These are phyloP conservation scores for Gracilariopsis chorda DNA, from an alignment of 23 red algal species.

Conservation along the genomic window DNA sequence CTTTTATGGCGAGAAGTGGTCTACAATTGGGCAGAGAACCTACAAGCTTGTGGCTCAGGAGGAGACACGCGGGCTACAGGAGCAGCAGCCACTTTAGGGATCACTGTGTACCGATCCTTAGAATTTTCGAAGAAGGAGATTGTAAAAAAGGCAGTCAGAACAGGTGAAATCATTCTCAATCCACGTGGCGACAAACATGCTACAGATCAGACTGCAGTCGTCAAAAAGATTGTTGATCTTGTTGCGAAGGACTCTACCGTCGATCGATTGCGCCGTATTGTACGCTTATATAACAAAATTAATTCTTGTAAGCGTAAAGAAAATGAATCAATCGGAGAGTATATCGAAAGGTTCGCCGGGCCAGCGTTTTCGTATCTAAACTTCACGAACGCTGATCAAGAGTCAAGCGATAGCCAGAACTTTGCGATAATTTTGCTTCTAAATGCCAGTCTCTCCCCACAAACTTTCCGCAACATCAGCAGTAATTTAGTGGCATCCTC, in stretches of 20 bases:
- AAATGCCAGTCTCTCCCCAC: not conserved
- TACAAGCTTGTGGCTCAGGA: not conserved
- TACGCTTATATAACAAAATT: conserved; percentile 3
- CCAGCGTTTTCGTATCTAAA: not conserved
- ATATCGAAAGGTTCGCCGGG: not conserved
- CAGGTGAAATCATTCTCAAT: not conserved
- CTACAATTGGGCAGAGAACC: not conserved
- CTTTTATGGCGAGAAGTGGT: not conserved
- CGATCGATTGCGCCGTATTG: not conserved
- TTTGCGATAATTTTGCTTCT: not conserved
- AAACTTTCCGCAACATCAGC: not conserved
- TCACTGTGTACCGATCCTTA: not conserved
- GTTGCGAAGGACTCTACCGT: conserved; percentile 35
- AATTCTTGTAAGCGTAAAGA: not conserved
- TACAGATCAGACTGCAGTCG: not conserved
- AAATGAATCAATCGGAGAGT: not conserved
- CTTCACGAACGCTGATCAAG: not conserved
- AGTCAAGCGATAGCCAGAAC: not conserved
- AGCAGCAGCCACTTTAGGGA: not conserved
- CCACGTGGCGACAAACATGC: not conserved
- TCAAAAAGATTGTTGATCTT: conserved; percentile 14
- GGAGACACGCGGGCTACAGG: conserved; percentile 10
- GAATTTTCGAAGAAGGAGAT: not conserved
- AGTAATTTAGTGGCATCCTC: conserved; percentile 2
- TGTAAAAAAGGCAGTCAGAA: too few relatives aligned